These are phyloP conservation scores for Cotoneaster glaucophyllus DNA, from an alignment of 306 rosid species.

Conservation along the genomic window DNA sequence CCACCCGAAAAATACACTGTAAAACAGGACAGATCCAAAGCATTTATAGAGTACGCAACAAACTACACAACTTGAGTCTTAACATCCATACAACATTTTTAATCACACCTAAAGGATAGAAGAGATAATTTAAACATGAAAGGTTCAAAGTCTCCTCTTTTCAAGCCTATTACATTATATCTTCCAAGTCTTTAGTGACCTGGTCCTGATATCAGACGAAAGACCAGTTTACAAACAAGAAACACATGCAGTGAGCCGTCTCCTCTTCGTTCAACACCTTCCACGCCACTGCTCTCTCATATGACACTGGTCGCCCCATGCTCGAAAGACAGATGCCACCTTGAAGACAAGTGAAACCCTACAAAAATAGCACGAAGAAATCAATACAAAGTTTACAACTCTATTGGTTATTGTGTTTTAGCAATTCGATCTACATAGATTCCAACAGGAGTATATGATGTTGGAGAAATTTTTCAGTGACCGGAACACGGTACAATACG, in stretches of 20 bases:
- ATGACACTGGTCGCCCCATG: conserved; percentile 98
- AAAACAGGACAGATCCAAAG: background rate
- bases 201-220: conserved; percentile 54
- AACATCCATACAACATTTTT: background rate
- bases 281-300: conserved; percentile 97
- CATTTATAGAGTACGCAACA: background rate
- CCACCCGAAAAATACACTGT: background rate
- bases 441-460: background rate
- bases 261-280: conserved; percentile 98
- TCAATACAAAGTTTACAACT: background rate
- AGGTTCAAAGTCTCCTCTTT: background rate
- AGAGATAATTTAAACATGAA: background rate
- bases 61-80: background rate
- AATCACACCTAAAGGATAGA: background rate
- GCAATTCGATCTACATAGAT: background rate
- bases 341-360: conserved; percentile 97
- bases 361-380: background rate
- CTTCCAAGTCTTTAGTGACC: conserved; percentile 1
- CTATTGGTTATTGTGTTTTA: background rate
- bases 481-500: too few species aligned
- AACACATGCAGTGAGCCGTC: conserved; percentile 92
- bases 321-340: conserved; percentile 97
- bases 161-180: background rate
- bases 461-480: background rate
- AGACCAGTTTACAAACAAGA: conserved; percentile 97